Base-by-base conservation (phyloP, 2,329 filamentous ascomycete species). In the Cercospora canescens region DNA sequence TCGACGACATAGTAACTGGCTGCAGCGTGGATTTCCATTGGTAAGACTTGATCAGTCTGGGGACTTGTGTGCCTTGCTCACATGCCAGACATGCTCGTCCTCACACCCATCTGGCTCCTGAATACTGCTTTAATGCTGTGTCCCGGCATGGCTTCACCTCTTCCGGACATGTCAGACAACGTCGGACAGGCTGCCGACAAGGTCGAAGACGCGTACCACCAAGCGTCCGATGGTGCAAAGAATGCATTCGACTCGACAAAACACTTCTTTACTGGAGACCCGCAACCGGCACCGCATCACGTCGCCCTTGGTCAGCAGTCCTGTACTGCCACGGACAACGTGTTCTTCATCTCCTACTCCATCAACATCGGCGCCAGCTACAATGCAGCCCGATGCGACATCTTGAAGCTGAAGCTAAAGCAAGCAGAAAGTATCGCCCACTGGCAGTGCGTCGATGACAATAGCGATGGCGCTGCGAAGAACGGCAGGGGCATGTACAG, bases 261-360 rank as follows among this genome's bases (percentile, higher is more conserved):
- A n/a, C 32, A 35, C 62, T 58, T 34, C 24, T 50, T 63, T 16
- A 52, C 37, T 54, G 45, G 58, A 16, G 9, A 63, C 6, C n/a
- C 26, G 28, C 24, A 50, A 7, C 12, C 28, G 8, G 11, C 28
- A 7, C 54, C 26, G 5, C 3, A 5, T 21, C 32, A 24, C 14
- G 24, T 45, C 14, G 34, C 45, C 9, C 16, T 14, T 35, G 52
- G 35, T 6, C 37, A 63, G 4, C 62, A 63, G 14, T 59, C 62
- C 18, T 63, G 62, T 41, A 58, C 37, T 12, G 62, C 62, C 28
- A 63, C 39, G 2, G 37, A 63, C 54, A 50, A 63, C 26, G n/a
- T 58, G 18, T 58, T 39, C 62, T 63, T 59, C 54, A 59, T 58
- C n/a, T 59, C 62, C 1, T 63, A 59, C 62, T 50, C 39, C 62